Evolutionary conservation across 2,329 filamentous ascomycete genomes (phyloP).

Genomic region (Xylaria sp.): DNA sequence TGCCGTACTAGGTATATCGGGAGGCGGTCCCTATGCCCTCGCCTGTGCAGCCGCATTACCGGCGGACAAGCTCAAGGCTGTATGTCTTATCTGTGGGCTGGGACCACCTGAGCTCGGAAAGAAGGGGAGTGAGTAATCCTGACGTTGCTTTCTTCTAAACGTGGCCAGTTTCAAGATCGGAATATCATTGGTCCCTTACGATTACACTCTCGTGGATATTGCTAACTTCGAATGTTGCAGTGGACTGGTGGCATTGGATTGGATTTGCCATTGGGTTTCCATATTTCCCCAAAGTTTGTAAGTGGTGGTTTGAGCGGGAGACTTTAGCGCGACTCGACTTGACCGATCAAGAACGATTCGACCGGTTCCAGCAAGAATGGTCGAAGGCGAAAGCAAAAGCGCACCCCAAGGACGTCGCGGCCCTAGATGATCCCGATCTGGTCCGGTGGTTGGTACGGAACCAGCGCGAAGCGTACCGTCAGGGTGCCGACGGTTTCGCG

Average conservation of each 20-base stretch:
- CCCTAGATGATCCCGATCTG: constrained; percentile 23
- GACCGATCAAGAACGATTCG: constrained; percentile 22
- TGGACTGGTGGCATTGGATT: constrained; percentile 29
- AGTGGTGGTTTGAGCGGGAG: constrained; percentile 30
- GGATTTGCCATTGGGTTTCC: constrained; percentile 27
- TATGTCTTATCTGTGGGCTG: constrained; percentile 24
- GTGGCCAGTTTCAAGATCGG: neutral
- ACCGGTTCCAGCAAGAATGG: constrained; percentile 27
- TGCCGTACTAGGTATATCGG: constrained; percentile 24
- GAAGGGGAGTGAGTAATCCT: constrained; percentile 20
- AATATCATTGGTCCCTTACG: neutral
- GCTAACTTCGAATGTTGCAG: constrained; percentile 13
- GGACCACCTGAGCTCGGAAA: constrained; percentile 21
- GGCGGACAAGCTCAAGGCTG: constrained; percentile 30
- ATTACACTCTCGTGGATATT: neutral
- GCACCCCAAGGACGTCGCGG: constrained; percentile 23
- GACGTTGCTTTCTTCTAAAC: neutral
- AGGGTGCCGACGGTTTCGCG: constrained; percentile 24
- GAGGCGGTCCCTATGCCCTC: constrained; percentile 32
- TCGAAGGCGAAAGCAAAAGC: constrained; percentile 15
- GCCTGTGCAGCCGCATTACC: constrained; percentile 26
- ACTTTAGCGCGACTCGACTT: constrained; percentile 25
- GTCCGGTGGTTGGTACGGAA: constrained; percentile 24
- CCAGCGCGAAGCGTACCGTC: constrained; percentile 21
- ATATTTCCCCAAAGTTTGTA: constrained; percentile 22